phyloP scores from a whole-genome alignment of 2,329 filamentous ascomycete genomes.

The Pseudohalonectria lignicola region DNA sequence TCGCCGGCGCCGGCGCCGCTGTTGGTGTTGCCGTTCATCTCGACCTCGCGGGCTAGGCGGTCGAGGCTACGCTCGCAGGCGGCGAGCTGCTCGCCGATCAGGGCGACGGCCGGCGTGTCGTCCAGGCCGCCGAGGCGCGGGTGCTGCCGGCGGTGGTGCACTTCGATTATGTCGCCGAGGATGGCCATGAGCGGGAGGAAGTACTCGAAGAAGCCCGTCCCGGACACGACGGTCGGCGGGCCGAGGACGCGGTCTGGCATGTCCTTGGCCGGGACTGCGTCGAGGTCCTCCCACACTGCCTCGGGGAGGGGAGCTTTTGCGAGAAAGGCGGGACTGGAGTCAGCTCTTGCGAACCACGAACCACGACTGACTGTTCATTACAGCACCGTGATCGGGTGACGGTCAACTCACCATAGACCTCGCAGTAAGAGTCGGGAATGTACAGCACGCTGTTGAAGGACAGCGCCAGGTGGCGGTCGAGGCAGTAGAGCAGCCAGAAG shows the following conservation, averaged over 20 bases:
- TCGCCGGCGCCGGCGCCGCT: background rate
- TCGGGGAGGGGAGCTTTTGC: constrained; percentile 25
- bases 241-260: constrained; percentile 23
- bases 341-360: background rate
- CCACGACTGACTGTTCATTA: background rate
- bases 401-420: constrained; percentile 24
- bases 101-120: constrained; percentile 19
- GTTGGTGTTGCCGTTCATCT: background rate
- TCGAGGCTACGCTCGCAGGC: constrained; percentile 27
- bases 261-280: constrained; percentile 15
- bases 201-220: constrained; percentile 35
- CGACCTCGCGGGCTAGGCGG: constrained; percentile 14
- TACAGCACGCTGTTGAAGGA: constrained; percentile 32
- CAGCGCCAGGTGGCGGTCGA: constrained; percentile 34
- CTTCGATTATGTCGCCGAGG: constrained; percentile 35
- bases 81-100: constrained; percentile 23
- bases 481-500: constrained; percentile 35
- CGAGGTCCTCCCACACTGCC: constrained; percentile 25
- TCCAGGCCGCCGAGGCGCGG: constrained; percentile 26
- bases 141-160: constrained; percentile 30
- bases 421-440: constrained; percentile 33
- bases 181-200: constrained; percentile 38
- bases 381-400: background rate
- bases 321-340: background rate
- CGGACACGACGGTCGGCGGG: constrained; percentile 25